Evolutionary conservation across 75 land plant genomes (phyloP).

Genomic region (Isoetes taiwanensis): DNA sequence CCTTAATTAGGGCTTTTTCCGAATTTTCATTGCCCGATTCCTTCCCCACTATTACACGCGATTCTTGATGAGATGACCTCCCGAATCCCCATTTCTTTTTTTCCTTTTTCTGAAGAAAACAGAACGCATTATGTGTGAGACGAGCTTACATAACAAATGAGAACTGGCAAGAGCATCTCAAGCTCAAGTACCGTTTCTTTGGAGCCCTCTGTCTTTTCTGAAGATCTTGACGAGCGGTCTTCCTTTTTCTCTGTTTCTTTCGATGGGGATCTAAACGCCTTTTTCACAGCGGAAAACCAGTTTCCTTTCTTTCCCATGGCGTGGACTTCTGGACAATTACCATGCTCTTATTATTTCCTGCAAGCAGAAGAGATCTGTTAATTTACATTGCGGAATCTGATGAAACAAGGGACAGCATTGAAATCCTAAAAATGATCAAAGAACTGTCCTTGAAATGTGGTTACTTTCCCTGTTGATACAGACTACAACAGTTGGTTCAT

Average conservation of each 20-base stretch:
- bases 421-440: too few relatives aligned
- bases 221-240: too few relatives aligned
- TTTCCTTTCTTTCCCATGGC: constrained; percentile 7
- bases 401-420: too few relatives aligned
- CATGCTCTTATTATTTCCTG: too few relatives aligned
- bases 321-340: too few relatives aligned
- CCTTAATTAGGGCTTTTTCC: constrained; percentile 15
- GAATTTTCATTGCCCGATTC: constrained; percentile 15
- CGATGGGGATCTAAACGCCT: constrained; percentile 5
- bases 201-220: neutral
- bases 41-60: constrained; percentile 1
- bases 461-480: too few relatives aligned
- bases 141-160: neutral
- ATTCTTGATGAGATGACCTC: constrained; percentile 20
- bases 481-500: too few relatives aligned
- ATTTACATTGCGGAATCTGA: too few relatives aligned
- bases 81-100: constrained; percentile 75
- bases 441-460: too few relatives aligned
- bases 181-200: neutral
- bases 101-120: constrained; percentile 26
- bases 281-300: constrained; percentile 7
- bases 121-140: neutral
- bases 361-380: too few relatives aligned
- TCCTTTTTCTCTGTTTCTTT: neutral
- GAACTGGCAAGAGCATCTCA: neutral